Conservation (phyloP, 2,329 filamentous ascomycete species). For the Botrytis byssoidea region DNA sequence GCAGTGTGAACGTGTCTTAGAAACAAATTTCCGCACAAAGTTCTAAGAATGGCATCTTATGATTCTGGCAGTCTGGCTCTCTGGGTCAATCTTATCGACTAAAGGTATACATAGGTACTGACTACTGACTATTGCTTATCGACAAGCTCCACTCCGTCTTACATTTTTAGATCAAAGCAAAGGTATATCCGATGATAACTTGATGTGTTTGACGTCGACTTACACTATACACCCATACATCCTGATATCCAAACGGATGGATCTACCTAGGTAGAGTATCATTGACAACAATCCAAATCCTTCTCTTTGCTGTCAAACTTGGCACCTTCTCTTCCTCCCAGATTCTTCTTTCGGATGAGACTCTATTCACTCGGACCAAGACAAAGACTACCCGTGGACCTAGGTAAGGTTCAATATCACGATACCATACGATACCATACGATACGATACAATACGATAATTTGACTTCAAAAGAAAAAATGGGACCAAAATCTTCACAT, state of each 20-base stretch:
- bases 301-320: background rate
- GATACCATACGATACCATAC: background rate
- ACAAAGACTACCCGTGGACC: background rate
- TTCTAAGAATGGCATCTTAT: background rate
- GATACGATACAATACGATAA: background rate
- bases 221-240: background rate
- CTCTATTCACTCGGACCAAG: background rate
- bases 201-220: background rate
- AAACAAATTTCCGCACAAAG: background rate
- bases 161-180: background rate
- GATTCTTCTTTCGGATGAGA: background rate
- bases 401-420: background rate
- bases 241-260: background rate
- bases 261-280: background rate
- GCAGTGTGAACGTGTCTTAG: background rate
- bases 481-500: background rate
- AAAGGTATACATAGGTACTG: background rate
- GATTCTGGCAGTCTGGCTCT: background rate
- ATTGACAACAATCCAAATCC: constrained; percentile 6
- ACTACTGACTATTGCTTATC: background rate
- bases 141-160: background rate
- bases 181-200: background rate
- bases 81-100: background rate
- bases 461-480: background rate
- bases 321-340: background rate